Evolutionary conservation across 768 basidiomycete species (phyloP), one percentile per base, ranked within the genome.

Genomic region (Termitomyces sp.): DNA sequence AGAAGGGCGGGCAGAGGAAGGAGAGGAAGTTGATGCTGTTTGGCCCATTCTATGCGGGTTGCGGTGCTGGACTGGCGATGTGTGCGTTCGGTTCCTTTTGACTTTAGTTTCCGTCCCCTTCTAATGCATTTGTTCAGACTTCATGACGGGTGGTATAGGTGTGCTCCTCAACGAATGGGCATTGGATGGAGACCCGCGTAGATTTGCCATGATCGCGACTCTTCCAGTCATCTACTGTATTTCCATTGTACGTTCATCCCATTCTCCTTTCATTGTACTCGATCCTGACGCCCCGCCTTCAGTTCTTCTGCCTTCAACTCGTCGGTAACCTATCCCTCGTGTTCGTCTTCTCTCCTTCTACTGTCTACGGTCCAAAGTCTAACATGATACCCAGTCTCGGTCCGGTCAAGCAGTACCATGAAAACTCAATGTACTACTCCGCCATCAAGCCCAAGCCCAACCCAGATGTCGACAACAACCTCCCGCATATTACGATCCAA

Each of bases 351-450:
- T 34, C 50, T 44, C 30, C n/a, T 39, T 20, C 12, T 33, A 18
- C 47, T 30, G 44, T 42, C 31, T 54, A 1, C 30, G 18, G 4
- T 12, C 3, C 22, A 4, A 27, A 47, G 12, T 20, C 27, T 39
- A 36, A 57, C 55, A 4, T 11, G 12, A 34, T 18, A 31, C 15
- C 22, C 44, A 78, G 76, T 18, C 60, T 93, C 58, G 92, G 92
- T n/a, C 92, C 92, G 24, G 87, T 94, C 50, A 81, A 87, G 2
- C 92, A 94, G 64, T 91, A 86, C 65, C 86, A 90, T 65, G 85
- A 93, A 63, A 93, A 93, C 68, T 93, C 91, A 0, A 82, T 81
- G 62, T 94, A 85, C 70, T 94, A 90, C 70, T 91, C 89, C 7
- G 89, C 90, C 33, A 71, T 81, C 58, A 82, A 79, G 53, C 88